A percentile compares a stretch with the other conserved stretches of the same genome.
phyloP scores from a whole-genome alignment of 2,329 filamentous ascomycete genomes.

The Septoria petroselini region DNA sequence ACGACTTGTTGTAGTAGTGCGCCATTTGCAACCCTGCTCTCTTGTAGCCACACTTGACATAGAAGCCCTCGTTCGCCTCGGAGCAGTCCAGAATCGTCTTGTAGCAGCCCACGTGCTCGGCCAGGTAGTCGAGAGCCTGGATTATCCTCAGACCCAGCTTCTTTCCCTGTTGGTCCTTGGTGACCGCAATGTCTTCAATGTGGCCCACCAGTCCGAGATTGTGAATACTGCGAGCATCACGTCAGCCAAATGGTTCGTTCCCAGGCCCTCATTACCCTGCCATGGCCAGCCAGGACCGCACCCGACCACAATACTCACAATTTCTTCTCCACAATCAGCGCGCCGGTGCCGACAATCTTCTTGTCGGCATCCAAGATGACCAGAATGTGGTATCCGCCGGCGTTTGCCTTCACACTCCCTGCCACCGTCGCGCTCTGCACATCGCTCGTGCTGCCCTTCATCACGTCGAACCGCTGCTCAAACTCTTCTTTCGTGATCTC shows the following conservation, averaged over 20 bases:
- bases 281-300: no score
- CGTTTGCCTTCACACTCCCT: constrained; percentile 55
- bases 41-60: constrained; percentile 95
- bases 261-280: no score
- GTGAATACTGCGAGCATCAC: constrained; percentile 58
- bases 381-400: constrained; percentile 79
- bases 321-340: constrained; percentile 88
- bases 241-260: neutral
- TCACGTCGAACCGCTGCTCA: constrained; percentile 77
- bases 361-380: constrained; percentile 72
- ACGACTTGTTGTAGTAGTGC: constrained; percentile 65
- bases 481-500: constrained; percentile 75
- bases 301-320: constrained; percentile 58
- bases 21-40: constrained; percentile 94
- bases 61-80: constrained; percentile 94
- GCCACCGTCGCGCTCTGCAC: constrained; percentile 6
- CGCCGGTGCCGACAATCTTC: constrained; percentile 83
- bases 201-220: constrained; percentile 81
- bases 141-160: constrained; percentile 91
- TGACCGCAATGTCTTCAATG: constrained; percentile 96
- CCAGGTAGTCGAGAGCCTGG: constrained; percentile 85
- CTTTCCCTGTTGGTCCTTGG: constrained; percentile 94
- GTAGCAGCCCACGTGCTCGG: constrained; percentile 87
- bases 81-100: constrained; percentile 97
- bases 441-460: constrained; percentile 45